Percentiles rank a stretch among this genome's conserved stretches.
These are phyloP conservation scores for Hypseocharis bilobata DNA, from an alignment of 441 rosid genomes.

Conservation along the genomic window DNA sequence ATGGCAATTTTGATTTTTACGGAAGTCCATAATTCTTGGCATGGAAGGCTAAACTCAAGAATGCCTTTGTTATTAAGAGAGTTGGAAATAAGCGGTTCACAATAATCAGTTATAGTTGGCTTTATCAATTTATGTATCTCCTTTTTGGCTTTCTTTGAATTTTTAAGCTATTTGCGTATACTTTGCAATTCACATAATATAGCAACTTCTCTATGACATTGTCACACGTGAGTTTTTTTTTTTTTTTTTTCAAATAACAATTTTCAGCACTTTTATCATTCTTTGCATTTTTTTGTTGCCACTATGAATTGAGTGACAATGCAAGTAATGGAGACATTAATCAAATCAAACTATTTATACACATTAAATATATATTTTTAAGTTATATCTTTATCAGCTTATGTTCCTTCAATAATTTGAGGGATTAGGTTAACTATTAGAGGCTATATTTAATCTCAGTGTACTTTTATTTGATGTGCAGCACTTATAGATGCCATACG, in stretches of 20 bases:
- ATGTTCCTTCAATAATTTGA: neutral
- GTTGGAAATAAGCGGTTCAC: neutral
- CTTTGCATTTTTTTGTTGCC: no score
- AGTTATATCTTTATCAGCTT: neutral
- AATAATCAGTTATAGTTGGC: neutral
- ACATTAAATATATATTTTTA: no score
- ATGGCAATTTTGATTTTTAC: neutral
- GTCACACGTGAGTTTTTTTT: no score
- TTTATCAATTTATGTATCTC: neutral
- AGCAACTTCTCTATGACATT: no score
- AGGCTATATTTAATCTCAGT: neutral
- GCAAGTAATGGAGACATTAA: no score
- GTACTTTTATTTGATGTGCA: slow-evolving; percentile 30
- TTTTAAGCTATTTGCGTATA: neutral
- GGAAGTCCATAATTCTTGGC: neutral
- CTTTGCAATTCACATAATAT: no score
- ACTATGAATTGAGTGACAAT: no score
- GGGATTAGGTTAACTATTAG: neutral
- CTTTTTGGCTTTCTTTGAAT: neutral
- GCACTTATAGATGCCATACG: slow-evolving; percentile 74
- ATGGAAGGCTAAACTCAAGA: neutral
- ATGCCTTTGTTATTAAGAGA: neutral
- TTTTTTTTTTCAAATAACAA: no score
- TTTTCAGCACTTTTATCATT: no score
- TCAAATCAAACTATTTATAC: no score